Evolutionary conservation across 1,284 basidiomycete species (phyloP), one percentile per base, ranked within the genome.

Genomic region (Leccinum glutinopallens): DNA sequence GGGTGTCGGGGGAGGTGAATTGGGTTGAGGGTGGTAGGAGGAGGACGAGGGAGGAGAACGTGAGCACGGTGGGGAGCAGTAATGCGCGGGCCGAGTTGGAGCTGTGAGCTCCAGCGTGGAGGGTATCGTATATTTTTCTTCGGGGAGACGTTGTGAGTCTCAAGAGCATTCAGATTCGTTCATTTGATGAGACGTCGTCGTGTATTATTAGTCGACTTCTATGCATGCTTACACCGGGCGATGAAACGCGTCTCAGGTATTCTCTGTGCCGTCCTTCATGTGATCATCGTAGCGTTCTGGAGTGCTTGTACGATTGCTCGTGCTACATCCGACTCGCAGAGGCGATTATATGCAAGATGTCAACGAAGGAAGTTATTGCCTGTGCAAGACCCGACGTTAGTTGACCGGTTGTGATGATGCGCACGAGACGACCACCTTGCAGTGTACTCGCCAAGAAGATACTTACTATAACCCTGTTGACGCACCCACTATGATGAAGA

Each of bases 41-140:
- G 37, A 56, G 19, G 62, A 72, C 0, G 37, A 4, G 9, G 46
- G 46, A 49, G 19, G 46, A 49, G 46, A 49, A 49, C 19, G 19
- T 49, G 46, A 22, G 46, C 12, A 62, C 19, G n/a, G 72, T 73
- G 58, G 59, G 53, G 1, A 73, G 71, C 17, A 73, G 73, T 37
- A 75, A 77, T 61, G 64, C 60, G 10, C 56, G 29, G 22, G 76
- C 60, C 1, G 60, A 63, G 1, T 59, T 75, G 66, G 65, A 70
- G 64, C 8, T 76, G 0, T 69, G 46, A 66, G 19, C 19, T 17
- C 5, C 43, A 22, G 46, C 19, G 5, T 49, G 10, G 19, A 46
- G n/a, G 43, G 6, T 15, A 15, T 39, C 10, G 39, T 15, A 19
- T 46, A n/a, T 19, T 12, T 46, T 46, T 46, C 39, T 41, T 46